Evolutionary conservation across 805 yeast genomes (phyloP), one percentile per base, ranked within the genome.

Genomic region (Wickerhamiella bombiphila): DNA sequence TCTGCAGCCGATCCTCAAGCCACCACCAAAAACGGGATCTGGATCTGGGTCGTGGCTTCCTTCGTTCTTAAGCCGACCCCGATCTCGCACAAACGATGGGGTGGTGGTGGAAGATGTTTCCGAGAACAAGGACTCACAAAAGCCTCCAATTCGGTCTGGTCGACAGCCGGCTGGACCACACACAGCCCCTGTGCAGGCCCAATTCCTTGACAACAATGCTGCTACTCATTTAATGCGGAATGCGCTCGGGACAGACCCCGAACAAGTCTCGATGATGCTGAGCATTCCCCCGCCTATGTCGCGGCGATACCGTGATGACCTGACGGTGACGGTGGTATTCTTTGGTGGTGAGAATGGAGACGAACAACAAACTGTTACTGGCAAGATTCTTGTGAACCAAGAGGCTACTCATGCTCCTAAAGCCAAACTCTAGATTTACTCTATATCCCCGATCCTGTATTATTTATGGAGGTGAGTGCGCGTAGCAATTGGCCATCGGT

Each of bases 241-340:
- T 57, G 97, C 98, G 0, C 65, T 91, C 41, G 94, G 95, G 5
- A 95, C 93, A 0, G 76, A 81, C 29, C 72, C 74, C 45, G 95
- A 88, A 44, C 86, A 83, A 49, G 85, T 86, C 2, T 74, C 86
- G 17, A 80, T 91, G 71, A 63, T 91, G 42, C 78, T 85, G 14
- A 77, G 91, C 38, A 83, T 91, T 37, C 97, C 97, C 15, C 72
- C 85, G 14, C 96, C 97, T 2, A 69, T 80, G 48, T 79, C 94
- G 16, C 74, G 98, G 59, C 69, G 83, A 32, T 88, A 86, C 59
- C 74, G 98, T 57, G 98, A 91, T 60, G 98, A 91, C 57, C 66
- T 91, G 54, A 86, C 97, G 0, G 96, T 86, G 4, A 83, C 95
- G 2, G 98, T 91, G 18, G 82, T 88, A 2, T 91, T 91, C 59